These are phyloP conservation scores for Draba incana DNA, from an alignment of 345 rosid species.

Conservation along the genomic window DNA sequence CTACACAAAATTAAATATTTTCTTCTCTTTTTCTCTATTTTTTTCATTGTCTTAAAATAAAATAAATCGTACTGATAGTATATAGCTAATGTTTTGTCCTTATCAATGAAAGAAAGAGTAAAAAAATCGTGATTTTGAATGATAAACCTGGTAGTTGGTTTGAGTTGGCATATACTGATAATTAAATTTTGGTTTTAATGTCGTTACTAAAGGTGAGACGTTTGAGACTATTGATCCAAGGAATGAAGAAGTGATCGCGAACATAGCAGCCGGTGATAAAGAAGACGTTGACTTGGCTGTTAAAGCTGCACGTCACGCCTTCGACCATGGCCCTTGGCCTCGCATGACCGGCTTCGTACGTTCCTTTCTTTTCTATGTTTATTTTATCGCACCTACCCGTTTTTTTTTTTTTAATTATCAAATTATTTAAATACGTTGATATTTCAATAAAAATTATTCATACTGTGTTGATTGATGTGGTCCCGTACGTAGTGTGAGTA, in stretches of 20 bases:
- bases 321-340: constrained; percentile 73
- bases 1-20: constrained; percentile 17
- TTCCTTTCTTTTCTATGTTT: not conserved
- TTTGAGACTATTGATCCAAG: constrained; percentile 69
- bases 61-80: not conserved
- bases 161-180: constrained; percentile 17
- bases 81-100: constrained; percentile 24
- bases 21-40: not conserved
- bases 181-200: not conserved
- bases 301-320: constrained; percentile 65
- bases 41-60: not conserved
- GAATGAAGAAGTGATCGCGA: constrained; percentile 49
- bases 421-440: not conserved
- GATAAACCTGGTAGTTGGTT: constrained; percentile 18
- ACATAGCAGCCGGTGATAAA: constrained; percentile 56
- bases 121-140: not conserved
- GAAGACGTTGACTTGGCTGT: constrained; percentile 68
- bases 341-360: constrained; percentile 66
- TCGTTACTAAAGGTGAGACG: constrained; percentile 46
- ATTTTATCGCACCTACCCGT: constrained; percentile 16
- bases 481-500: constrained; percentile 22
- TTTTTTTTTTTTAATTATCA: not conserved
- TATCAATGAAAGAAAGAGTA: not conserved
- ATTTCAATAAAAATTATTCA: constrained; percentile 5
- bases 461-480: constrained; percentile 23